Percentiles rank a stretch among this genome's conserved stretches.
phyloP scores from a whole-genome alignment of 2,329 filamentous ascomycete genomes.

The Teratosphaeria nubilosa region DNA sequence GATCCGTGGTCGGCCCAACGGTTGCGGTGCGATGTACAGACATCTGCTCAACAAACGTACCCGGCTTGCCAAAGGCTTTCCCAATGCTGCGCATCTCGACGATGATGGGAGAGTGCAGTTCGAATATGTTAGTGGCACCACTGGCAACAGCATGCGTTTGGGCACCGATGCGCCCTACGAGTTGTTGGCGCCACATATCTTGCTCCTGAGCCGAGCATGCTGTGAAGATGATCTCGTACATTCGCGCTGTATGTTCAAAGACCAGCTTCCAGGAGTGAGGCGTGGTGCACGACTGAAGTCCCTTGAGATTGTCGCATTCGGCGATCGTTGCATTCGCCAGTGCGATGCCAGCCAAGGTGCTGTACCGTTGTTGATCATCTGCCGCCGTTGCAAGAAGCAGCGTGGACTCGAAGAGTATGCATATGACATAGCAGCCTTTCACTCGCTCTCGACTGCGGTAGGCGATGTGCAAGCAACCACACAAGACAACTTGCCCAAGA shows the following conservation, averaged over 20 bases:
- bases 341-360: constrained; percentile 63
- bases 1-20: constrained; percentile 55
- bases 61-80: constrained; percentile 62
- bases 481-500: constrained; percentile 70
- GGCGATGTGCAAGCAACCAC: constrained; percentile 72
- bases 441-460: constrained; percentile 63
- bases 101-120: constrained; percentile 53
- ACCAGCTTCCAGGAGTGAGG: constrained; percentile 86
- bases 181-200: constrained; percentile 63
- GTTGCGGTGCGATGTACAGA: constrained; percentile 74
- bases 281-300: constrained; percentile 75
- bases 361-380: constrained; percentile 57
- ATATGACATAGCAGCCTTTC: constrained; percentile 73
- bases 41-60: constrained; percentile 53
- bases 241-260: constrained; percentile 65
- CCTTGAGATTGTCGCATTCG: constrained; percentile 64
- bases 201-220: constrained; percentile 77
- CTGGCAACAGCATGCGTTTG: constrained; percentile 43
- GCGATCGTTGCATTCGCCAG: constrained; percentile 58
- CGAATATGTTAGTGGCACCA: constrained; percentile 35
- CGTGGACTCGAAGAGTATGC: constrained; percentile 70
- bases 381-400: constrained; percentile 63
- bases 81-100: constrained; percentile 66
- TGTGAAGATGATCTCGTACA: constrained; percentile 78
- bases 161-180: constrained; percentile 44